Conservation (phyloP, 2,329 filamentous ascomycete species). For the Colletotrichum liaoningense region DNA sequence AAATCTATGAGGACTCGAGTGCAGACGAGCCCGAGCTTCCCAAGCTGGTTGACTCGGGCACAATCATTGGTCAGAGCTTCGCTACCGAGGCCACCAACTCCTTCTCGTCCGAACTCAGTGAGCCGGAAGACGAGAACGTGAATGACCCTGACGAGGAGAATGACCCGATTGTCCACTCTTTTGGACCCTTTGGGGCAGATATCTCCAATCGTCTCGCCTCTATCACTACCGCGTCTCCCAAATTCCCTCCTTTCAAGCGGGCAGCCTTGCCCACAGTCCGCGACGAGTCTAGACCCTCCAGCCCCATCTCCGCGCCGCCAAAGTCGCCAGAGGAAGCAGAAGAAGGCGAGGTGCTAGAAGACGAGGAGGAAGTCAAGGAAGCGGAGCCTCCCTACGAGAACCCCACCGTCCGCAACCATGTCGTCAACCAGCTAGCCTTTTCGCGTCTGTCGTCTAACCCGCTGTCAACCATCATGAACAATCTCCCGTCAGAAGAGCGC, state of each 20-base stretch:
- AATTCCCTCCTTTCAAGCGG: constrained; percentile 46
- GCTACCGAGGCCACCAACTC: constrained; percentile 62
- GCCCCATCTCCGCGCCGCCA: constrained; percentile 26
- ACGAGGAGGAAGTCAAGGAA: constrained; percentile 20
- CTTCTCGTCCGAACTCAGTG: constrained; percentile 69
- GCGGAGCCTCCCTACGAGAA: constrained; percentile 39
- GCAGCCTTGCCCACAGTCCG: constrained; percentile 13
- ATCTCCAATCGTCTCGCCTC: constrained; percentile 85
- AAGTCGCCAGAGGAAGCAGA: constrained; percentile 20
- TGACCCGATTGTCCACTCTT: constrained; percentile 91
- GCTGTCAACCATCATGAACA: constrained; percentile 87
- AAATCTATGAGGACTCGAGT: constrained; percentile 39
- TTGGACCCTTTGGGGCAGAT: constrained; percentile 89
- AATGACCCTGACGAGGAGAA: constrained; percentile 88
- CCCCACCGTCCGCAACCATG: constrained; percentile 78
- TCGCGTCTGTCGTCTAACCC: constrained; percentile 93
- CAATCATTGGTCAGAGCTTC: constrained; percentile 55
- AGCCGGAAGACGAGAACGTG: constrained; percentile 55
- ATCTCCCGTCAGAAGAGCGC: constrained; percentile 78
- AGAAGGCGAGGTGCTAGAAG: constrained; percentile 24
- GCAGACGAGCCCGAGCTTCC: constrained; percentile 52
- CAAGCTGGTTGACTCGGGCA: constrained; percentile 37
- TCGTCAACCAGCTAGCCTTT: constrained; percentile 95
- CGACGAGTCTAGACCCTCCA: constrained; percentile 27
- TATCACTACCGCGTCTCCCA: constrained; percentile 77